Percentiles rank a stretch among this genome's conserved stretches.
Conservation (phyloP, 2,329 filamentous ascomycete species). For the Corinectria fuckeliana region DNA sequence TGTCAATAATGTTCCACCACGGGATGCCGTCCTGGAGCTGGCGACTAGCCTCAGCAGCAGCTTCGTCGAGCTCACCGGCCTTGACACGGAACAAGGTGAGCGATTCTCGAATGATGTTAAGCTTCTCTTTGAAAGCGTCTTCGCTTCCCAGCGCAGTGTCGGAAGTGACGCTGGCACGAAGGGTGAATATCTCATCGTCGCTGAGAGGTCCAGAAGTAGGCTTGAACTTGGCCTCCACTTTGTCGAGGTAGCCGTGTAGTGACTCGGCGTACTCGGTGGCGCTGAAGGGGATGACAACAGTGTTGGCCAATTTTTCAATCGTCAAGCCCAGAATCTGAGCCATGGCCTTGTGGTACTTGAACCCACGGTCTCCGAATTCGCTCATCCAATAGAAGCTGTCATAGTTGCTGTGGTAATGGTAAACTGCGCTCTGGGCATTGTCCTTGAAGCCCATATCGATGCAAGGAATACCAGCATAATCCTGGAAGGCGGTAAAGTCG, state of each 20-base stretch:
- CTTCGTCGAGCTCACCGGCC: constrained; percentile 54
- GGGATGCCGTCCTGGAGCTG: constrained; percentile 63
- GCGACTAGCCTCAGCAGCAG: constrained; percentile 49
- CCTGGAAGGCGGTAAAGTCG: constrained; percentile 78
- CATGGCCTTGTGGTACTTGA: constrained; percentile 70
- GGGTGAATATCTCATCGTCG: constrained; percentile 41
- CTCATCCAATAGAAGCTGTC: constrained; percentile 92
- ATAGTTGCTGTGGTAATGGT: constrained; percentile 91
- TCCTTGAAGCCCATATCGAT: constrained; percentile 67
- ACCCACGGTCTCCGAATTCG: constrained; percentile 74
- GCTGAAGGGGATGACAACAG: constrained; percentile 67
- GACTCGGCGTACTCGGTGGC: constrained; percentile 69
- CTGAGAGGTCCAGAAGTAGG: constrained; percentile 28
- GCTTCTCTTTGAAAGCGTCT: constrained; percentile 47
- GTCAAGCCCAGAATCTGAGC: constrained; percentile 70
- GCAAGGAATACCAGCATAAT: constrained; percentile 71
- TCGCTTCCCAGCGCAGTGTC: constrained; percentile 43
- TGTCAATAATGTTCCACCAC: constrained; percentile 80
- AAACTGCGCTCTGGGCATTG: constrained; percentile 59
- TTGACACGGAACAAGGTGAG: constrained; percentile 47
- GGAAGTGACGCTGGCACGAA: constrained; percentile 36
- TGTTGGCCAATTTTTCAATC: constrained; percentile 66
- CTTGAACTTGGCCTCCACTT: constrained; percentile 58
- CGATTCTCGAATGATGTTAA: constrained; percentile 48
- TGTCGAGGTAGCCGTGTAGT: constrained; percentile 58